Evolutionary conservation across 768 basidiomycete genomes (phyloP), one percentile per base, ranked within the genome.

Genomic region (Paxillus rubicundulus): DNA sequence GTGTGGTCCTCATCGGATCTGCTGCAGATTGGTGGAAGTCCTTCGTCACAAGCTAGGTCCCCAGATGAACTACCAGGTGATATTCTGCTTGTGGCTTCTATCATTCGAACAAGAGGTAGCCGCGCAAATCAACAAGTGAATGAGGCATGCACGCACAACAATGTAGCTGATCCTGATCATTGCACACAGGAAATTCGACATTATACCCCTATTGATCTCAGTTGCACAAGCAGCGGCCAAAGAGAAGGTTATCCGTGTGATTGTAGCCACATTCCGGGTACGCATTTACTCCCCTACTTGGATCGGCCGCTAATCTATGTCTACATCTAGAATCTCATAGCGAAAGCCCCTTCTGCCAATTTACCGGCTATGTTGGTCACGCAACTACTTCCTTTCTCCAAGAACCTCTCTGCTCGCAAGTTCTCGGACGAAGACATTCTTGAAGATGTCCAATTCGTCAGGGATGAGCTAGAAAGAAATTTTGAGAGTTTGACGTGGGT

Each of bases 61-160:
- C 17, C 97, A 99, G 72, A 91, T 96, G 85, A 88, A 83, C 72
- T 99, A 98, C 67, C 94, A 97, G 77, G 85, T 94, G 39, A 83
- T 84, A 21, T 90, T 92, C 67, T 96, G 92, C 67, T 75, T 98
- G 55, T 99, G 97, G 97, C 74, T 98, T 46, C 73, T 98, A 50
- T 89, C 93, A 0, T 99, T 97, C 57, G 93, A 99, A 65, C 78
- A 84, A 61, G 80, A 86, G 34, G 78, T 97, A 28, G 89, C 95
- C 1, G 83, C 89, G 57, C 79, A 90, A 47, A 84, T 98, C 63
- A 91, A 98, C 72, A 86, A 85, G 95, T 94, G 54, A 43, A 82
- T 70, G 10, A 37, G 20, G 30, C 38, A 27, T 45, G 17, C 33
- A 47, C 20, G 34, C 53, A 47, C 20, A 30, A 18, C 10, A 14